These are phyloP conservation scores for Penicillium arizonense DNA, from an alignment of 495 filamentous ascomycete species.

Conservation along the genomic window DNA sequence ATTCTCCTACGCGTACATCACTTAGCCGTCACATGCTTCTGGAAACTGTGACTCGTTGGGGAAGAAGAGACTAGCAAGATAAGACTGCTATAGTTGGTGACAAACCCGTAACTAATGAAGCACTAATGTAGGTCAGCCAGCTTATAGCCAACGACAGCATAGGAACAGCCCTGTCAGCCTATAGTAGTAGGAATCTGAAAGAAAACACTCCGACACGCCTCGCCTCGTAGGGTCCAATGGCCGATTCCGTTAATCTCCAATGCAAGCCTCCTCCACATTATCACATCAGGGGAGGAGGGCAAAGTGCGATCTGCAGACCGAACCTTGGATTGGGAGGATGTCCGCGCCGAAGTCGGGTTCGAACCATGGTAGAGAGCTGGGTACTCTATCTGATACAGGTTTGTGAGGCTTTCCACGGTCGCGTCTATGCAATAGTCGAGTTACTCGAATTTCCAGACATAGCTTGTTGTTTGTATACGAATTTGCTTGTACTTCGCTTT, in stretches of 20 bases:
- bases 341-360: slow-evolving; percentile 11
- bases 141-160: not conserved
- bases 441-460: not conserved
- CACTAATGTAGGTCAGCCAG: slow-evolving; percentile 7
- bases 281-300: slow-evolving; percentile 15
- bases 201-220: not conserved
- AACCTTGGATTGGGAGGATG: slow-evolving; percentile 15
- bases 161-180: not conserved
- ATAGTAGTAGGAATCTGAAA: not conserved
- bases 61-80: not conserved
- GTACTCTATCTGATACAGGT: not conserved
- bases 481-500: not conserved
- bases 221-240: slow-evolving; percentile 12
- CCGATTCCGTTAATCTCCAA: not conserved
- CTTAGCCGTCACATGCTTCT: slow-evolving; percentile 3
- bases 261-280: slow-evolving; percentile 28
- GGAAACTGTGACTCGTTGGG: not conserved
- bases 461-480: not conserved
- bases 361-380: slow-evolving; percentile 12
- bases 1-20: slow-evolving; percentile 1
- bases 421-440: not conserved
- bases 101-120: not conserved
- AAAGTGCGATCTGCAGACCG: slow-evolving; percentile 20
- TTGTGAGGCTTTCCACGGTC: slow-evolving; percentile 1
- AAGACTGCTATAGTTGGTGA: not conserved